These are phyloP conservation scores for Syncephalastrum monosporum DNA, from an alignment of 371 early-diverging fungal genomes.

Conservation along the genomic window DNA sequence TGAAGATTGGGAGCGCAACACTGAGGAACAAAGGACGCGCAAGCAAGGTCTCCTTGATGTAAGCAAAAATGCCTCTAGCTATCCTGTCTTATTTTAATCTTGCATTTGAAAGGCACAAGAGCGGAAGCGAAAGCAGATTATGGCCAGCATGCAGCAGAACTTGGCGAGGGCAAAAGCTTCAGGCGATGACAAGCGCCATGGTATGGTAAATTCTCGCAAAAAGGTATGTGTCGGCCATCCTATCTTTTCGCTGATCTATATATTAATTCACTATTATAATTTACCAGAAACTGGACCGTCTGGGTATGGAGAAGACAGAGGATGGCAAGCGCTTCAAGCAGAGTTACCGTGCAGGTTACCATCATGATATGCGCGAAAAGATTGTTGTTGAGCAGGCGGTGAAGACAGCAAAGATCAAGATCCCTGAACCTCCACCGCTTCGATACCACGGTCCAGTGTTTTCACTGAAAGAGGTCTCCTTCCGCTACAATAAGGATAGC, in stretches of 20 bases:
- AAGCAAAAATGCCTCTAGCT: constrained; percentile 7
- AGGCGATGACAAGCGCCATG: constrained; percentile 79
- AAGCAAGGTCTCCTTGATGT: constrained; percentile 50
- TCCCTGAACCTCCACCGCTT: constrained; percentile 57
- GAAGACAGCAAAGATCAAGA: constrained; percentile 47
- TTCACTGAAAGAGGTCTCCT: constrained; percentile 62
- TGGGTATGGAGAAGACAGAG: constrained; percentile 66
- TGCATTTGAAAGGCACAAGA: constrained; percentile 41
- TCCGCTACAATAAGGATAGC: constrained; percentile 46
- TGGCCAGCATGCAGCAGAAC: constrained; percentile 64
- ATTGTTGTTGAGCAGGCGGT: constrained; percentile 63
- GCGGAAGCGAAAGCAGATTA: constrained; percentile 58
- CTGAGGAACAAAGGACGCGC: constrained; percentile 60
- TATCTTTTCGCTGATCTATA: no score
- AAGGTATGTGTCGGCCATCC: constrained; percentile 42
- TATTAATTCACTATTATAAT: not conserved
- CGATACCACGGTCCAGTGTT: constrained; percentile 66
- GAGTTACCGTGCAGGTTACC: constrained; percentile 63
- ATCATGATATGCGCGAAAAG: constrained; percentile 36
- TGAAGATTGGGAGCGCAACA: constrained; percentile 64
- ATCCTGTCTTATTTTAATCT: not conserved
- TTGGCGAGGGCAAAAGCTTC: constrained; percentile 65
- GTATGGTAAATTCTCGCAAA: constrained; percentile 67
- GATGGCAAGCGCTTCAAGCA: constrained; percentile 69
- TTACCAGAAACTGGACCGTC: constrained; percentile 51